Percentiles rank a stretch among this genome's conserved stretches.
Conservation (phyloP, 345 rosid species). For the Citrus cavaleriei region DNA sequence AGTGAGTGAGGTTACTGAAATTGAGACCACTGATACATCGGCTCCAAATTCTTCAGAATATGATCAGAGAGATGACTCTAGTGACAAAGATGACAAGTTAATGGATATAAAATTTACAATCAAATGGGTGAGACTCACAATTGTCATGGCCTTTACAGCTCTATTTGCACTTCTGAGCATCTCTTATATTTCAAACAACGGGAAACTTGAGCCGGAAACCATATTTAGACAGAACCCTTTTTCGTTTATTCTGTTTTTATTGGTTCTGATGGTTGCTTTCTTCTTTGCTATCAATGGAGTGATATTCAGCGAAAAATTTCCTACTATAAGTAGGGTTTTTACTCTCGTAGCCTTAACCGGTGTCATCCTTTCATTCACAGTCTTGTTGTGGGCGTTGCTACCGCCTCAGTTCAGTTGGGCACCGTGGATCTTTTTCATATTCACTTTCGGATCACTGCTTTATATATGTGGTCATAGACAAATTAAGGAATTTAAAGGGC, state of each 20-base stretch:
- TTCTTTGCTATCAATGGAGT: slow-evolving; percentile 2
- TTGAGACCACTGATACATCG: not conserved
- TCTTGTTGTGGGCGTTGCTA: not conserved
- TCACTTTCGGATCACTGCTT: not conserved
- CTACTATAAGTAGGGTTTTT: not conserved
- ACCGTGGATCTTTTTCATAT: not conserved
- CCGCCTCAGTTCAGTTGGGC: not conserved
- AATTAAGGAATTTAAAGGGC: not conserved
- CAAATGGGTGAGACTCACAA: not conserved
- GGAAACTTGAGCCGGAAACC: not conserved
- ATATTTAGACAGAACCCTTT: not conserved
- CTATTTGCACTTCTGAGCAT: not conserved
- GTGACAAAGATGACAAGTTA: not conserved
- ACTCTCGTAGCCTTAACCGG: not conserved
- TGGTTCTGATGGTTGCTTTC: not conserved
- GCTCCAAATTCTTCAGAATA: not conserved
- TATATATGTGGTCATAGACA: not conserved
- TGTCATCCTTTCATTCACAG: not conserved
- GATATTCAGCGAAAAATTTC: not conserved
- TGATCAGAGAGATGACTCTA: not conserved
- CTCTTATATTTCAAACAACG: not conserved
- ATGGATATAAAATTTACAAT: not conserved
- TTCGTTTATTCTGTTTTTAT: not conserved
- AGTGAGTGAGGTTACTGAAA: not conserved
- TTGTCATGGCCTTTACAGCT: not conserved